phyloP scores from a whole-genome alignment of 2,329 filamentous ascomycete genomes.

The Ophiocordyceps sinensis region DNA sequence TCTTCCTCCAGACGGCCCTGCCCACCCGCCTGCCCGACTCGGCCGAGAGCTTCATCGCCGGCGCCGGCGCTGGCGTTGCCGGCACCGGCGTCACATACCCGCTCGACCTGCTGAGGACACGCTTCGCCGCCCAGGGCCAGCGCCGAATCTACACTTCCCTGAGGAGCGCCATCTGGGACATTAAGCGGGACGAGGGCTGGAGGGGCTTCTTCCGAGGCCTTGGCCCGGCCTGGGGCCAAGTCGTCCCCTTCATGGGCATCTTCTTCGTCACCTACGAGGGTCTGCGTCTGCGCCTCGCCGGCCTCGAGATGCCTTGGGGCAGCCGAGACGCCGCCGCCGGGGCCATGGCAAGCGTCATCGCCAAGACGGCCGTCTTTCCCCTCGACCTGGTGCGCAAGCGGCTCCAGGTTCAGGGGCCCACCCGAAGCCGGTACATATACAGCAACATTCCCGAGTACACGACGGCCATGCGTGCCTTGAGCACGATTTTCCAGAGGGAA shows the following conservation, averaged over 20 bases:
- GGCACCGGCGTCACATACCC: conserved; percentile 83
- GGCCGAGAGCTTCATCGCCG: conserved; percentile 70
- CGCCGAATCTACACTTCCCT: conserved; percentile 67
- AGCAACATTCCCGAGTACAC: conserved; percentile 77
- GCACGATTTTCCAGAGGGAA: conserved; percentile 54
- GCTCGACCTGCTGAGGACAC: conserved; percentile 79
- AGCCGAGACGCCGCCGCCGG: conserved; percentile 76
- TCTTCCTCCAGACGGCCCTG: conserved; percentile 44
- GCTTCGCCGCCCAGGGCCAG: conserved; percentile 89
- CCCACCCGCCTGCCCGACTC: conserved; percentile 40
- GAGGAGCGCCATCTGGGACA: conserved; percentile 52
- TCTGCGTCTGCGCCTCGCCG: conserved; percentile 45
- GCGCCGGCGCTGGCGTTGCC: conserved; percentile 66
- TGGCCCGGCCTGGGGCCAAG: conserved; percentile 67
- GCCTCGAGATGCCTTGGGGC: conserved; percentile 49
- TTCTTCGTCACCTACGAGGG: conserved; percentile 88
- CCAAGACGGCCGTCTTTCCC: conserved; percentile 86
- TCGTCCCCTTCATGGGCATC: conserved; percentile 91
- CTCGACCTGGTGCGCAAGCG: conserved; percentile 86
- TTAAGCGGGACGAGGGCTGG: conserved; percentile 58
- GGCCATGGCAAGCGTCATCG: conserved; percentile 59
- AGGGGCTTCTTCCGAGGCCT: conserved; percentile 81
- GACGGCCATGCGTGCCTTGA: conserved; percentile 51
- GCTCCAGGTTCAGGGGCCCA: conserved; percentile 90
- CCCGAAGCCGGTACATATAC: conserved; percentile 62